Conservation (phyloP, 2,329 filamentous ascomycete species). For the Fusarium foetens region DNA sequence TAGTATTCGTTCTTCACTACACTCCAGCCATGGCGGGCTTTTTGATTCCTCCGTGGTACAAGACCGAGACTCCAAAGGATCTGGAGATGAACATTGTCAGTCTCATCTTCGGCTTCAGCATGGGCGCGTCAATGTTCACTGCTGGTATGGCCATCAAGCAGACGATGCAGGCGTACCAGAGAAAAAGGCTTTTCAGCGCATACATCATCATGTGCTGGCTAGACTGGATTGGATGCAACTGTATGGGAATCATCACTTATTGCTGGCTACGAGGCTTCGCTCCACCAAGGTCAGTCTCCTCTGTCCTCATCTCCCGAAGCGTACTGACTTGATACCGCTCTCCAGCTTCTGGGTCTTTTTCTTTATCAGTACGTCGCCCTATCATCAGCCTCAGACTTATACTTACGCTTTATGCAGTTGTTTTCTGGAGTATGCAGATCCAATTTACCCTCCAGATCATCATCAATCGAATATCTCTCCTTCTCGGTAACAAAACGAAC, state of each 20-base stretch:
- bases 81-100: slow-evolving; percentile 28
- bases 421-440: slow-evolving; percentile 34
- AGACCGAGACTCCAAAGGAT: slow-evolving; percentile 1
- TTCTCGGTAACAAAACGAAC: slow-evolving; percentile 16
- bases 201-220: slow-evolving; percentile 36
- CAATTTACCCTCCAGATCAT: slow-evolving; percentile 34
- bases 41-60: slow-evolving; percentile 28
- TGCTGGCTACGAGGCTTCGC: slow-evolving; percentile 12
- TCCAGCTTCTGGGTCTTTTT: slow-evolving; percentile 33
- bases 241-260: slow-evolving; percentile 27
- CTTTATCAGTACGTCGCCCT: slow-evolving; percentile 21
- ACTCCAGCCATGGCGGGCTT: slow-evolving; percentile 19
- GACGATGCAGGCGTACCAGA: slow-evolving; percentile 8
- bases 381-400: rapidly evolving
- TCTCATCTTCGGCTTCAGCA: slow-evolving; percentile 31
- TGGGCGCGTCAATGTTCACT: slow-evolving; percentile 26
- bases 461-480: slow-evolving; percentile 32
- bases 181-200: slow-evolving; percentile 11
- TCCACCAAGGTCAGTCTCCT: slow-evolving; percentile 5
- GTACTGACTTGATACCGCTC: not conserved
- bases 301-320: rapidly evolving
- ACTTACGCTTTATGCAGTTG: slow-evolving; percentile 6
- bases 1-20: too few relatives aligned
- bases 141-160: slow-evolving; percentile 12
- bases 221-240: slow-evolving; percentile 31